These are phyloP conservation scores for Euphorbia pulcherrima DNA, from an alignment of 345 rosid species.

Conservation along the genomic window DNA sequence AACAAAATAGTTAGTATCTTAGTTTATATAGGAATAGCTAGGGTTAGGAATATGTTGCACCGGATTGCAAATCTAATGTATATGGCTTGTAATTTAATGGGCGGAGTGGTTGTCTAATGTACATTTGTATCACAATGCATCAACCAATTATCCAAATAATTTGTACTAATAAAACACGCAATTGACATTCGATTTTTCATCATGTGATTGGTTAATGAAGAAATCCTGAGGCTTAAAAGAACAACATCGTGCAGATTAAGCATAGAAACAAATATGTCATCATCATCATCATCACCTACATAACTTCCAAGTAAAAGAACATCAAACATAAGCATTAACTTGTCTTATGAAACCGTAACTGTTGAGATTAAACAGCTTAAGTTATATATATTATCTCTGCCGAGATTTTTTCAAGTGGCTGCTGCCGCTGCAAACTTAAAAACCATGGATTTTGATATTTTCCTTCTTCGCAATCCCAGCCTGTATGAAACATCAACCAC, in stretches of 20 bases:
- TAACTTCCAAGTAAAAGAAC: neutral
- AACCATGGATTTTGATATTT: conserved; percentile 91
- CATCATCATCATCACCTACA: too few relatives aligned
- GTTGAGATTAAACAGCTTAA: neutral
- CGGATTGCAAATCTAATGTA: too few relatives aligned
- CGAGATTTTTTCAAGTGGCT: neutral
- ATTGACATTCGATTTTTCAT: too few relatives aligned
- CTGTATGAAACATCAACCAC: conserved; percentile 35
- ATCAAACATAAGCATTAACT: neutral
- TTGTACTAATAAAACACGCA: too few relatives aligned
- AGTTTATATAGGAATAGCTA: neutral
- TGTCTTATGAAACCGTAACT: neutral
- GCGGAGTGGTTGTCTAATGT: too few relatives aligned
- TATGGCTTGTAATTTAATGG: too few relatives aligned
- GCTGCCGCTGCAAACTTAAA: conserved; percentile 56
- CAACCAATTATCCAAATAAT: too few relatives aligned
- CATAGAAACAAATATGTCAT: neutral
- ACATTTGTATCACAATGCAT: too few relatives aligned
- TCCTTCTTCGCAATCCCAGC: conserved; percentile 97
- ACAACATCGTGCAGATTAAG: too few relatives aligned
- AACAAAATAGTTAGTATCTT: neutral
- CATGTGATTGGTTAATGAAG: too few relatives aligned
- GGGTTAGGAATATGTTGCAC: too few relatives aligned
- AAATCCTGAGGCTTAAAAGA: too few relatives aligned
- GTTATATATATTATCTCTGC: neutral